Evolutionary conservation across 176 grass and related monocot genomes (phyloP).

Genomic region (Bonia amplexicaulis): DNA sequence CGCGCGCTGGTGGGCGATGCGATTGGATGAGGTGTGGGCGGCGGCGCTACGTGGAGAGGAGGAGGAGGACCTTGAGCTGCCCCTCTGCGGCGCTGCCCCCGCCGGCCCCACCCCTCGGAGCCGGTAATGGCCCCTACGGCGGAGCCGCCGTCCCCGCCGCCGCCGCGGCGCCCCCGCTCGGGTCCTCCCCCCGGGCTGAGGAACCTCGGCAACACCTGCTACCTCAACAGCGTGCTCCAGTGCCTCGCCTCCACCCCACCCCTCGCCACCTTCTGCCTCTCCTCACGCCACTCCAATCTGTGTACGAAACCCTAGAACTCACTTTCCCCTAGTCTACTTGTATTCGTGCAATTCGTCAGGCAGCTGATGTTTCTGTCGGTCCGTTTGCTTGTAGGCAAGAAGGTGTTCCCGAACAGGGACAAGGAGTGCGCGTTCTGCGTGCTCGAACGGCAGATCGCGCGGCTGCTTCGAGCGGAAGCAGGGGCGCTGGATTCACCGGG

Average conservation of each 20-base stretch:
- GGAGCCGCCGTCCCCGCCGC: slow-evolving; percentile 26
- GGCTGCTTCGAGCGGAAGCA: slow-evolving; percentile 31
- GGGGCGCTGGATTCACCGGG: slow-evolving; percentile 52
- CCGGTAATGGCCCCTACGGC: slow-evolving; percentile 56
- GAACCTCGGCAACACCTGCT: slow-evolving; percentile 96
- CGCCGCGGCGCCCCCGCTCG: slow-evolving; percentile 44
- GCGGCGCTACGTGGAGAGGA: slow-evolving; percentile 40
- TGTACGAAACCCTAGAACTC: slow-evolving; percentile 60
- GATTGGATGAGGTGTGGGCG: slow-evolving; percentile 68
- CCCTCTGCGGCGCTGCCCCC: background rate
- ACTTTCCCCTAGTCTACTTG: background rate
- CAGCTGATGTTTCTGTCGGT: background rate
- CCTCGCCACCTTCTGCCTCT: slow-evolving; percentile 75
- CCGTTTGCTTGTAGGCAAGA: slow-evolving; percentile 56
- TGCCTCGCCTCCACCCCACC: slow-evolving; percentile 88
- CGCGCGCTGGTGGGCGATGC: slow-evolving; percentile 52
- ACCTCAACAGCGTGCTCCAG: slow-evolving; percentile 96
- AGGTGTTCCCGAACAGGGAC: slow-evolving; percentile 62
- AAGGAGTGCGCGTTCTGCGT: slow-evolving; percentile 90
- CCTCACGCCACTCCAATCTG: slow-evolving; percentile 65
- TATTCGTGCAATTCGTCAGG: background rate
- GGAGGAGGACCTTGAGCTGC: slow-evolving; percentile 30
- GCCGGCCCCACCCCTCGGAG: slow-evolving; percentile 23
- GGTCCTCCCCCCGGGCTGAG: slow-evolving; percentile 75
- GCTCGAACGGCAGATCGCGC: slow-evolving; percentile 67